Conservation (phyloP, 306 rosid genomes). For the Clitoria ternatea region DNA sequence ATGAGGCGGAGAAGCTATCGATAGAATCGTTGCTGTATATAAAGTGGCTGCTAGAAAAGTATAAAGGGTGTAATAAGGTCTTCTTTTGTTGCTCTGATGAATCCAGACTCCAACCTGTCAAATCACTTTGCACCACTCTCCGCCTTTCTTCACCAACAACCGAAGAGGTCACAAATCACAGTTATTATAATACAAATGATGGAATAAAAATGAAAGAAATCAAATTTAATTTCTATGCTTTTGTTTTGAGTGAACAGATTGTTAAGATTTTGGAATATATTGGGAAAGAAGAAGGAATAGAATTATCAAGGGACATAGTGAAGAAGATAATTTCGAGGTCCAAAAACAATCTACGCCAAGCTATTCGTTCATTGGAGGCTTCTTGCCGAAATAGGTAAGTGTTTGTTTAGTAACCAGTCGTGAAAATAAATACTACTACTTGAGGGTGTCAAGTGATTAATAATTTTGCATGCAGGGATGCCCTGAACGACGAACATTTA, state of each 20-base stretch:
- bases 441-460: background rate
- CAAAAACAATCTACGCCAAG: constrained; percentile 65
- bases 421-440: too few relatives aligned
- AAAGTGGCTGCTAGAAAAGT: constrained; percentile 72
- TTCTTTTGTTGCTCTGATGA: constrained; percentile 85
- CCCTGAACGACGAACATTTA: constrained; percentile 46
- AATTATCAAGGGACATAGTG: constrained; percentile 37
- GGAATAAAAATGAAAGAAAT: too few relatives aligned
- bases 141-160: constrained; percentile 64
- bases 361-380: constrained; percentile 85
- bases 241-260: constrained; percentile 42
- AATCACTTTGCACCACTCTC: constrained; percentile 52
- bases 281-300: constrained; percentile 48
- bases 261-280: constrained; percentile 56
- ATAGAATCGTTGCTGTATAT: constrained; percentile 58
- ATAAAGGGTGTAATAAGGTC: constrained; percentile 60
- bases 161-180: constrained; percentile 42
- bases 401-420: too few relatives aligned
- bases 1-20: constrained; percentile 70
- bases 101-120: constrained; percentile 64
- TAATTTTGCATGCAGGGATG: constrained; percentile 45
- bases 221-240: background rate
- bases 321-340: constrained; percentile 49
- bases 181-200: too few relatives aligned
- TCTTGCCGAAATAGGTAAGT: constrained; percentile 53